Percentiles rank a stretch among this genome's conserved stretches.
Evolutionary conservation across 306 rosid genomes (phyloP).

Genomic region (Sindora glabra): DNA sequence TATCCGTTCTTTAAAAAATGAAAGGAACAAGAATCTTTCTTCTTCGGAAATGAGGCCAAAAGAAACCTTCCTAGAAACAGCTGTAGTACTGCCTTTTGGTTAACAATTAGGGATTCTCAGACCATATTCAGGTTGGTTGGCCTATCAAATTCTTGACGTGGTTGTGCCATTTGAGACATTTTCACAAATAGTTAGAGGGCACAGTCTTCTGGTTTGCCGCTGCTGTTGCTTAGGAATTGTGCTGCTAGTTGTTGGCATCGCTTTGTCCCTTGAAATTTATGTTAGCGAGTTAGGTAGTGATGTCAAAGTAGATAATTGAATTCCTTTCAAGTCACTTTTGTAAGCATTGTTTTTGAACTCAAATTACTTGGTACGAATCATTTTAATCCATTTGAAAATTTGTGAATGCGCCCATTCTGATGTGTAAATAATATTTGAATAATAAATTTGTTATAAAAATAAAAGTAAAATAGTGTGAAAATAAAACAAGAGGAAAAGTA

Average conservation of each 20-base stretch:
- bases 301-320: conserved; percentile 24
- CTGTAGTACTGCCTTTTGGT: neutral
- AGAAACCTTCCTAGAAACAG: conserved; percentile 9
- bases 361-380: too few species aligned
- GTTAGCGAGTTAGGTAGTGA: conserved; percentile 28
- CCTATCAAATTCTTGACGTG: conserved; percentile 20
- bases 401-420: too few species aligned
- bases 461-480: too few species aligned
- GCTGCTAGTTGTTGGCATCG: conserved; percentile 27
- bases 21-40: conserved; percentile 20
- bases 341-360: too few species aligned
- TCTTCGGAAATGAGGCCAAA: conserved; percentile 3
- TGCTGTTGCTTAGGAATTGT: conserved; percentile 19
- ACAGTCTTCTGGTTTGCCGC: conserved; percentile 30
- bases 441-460: too few species aligned
- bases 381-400: too few species aligned
- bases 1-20: too few species aligned
- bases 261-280: conserved; percentile 19
- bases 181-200: neutral
- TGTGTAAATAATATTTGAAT: too few species aligned
- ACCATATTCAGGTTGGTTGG: conserved; percentile 11
- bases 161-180: conserved; percentile 22
- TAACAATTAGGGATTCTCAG: neutral
- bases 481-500: too few species aligned
- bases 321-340: too few species aligned